phyloP scores from a whole-genome alignment of 1,139 yeast species.

The Taiozyma onychis region DNA sequence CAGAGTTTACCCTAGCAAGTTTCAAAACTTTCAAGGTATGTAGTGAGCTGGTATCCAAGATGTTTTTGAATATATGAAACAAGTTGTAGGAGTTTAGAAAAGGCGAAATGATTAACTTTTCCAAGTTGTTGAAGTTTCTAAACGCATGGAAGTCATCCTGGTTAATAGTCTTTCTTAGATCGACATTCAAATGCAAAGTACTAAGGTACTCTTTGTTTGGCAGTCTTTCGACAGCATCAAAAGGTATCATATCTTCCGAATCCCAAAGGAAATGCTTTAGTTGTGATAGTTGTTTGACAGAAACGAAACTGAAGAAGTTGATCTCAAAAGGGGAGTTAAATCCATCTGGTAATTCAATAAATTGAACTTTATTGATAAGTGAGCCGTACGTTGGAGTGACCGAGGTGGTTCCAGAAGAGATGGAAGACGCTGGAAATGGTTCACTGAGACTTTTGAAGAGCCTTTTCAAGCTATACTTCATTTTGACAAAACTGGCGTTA shows the following conservation, averaged over 20 bases:
- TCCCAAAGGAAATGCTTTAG: constrained; percentile 20
- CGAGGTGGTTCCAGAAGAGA: not conserved
- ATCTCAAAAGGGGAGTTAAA: constrained; percentile 16
- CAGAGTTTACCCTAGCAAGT: constrained; percentile 11
- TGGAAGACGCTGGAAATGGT: constrained; percentile 2
- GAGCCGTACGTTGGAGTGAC: constrained; percentile 7
- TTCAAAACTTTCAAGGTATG: constrained; percentile 6
- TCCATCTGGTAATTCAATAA: constrained; percentile 20
- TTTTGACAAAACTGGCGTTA: constrained; percentile 17
- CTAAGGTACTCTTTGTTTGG: constrained; percentile 16
- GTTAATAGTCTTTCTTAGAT: constrained; percentile 12
- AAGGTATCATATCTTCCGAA: constrained; percentile 15
- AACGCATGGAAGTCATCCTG: constrained; percentile 8
- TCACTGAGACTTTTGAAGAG: constrained; percentile 10
- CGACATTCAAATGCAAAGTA: constrained; percentile 15
- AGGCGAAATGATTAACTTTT: constrained; percentile 19
- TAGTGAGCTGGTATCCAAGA: constrained; percentile 7
- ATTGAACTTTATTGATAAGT: constrained; percentile 9
- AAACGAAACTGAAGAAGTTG: constrained; percentile 11
- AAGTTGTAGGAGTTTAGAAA: constrained; percentile 17
- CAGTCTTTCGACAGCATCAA: constrained; percentile 14
- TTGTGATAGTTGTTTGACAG: constrained; percentile 11
- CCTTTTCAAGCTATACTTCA: constrained; percentile 15
- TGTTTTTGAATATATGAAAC: constrained; percentile 14
- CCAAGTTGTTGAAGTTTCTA: constrained; percentile 13